These are phyloP conservation scores for Neurospora sp. DNA, from an alignment of 495 filamentous ascomycete species.

Conservation along the genomic window DNA sequence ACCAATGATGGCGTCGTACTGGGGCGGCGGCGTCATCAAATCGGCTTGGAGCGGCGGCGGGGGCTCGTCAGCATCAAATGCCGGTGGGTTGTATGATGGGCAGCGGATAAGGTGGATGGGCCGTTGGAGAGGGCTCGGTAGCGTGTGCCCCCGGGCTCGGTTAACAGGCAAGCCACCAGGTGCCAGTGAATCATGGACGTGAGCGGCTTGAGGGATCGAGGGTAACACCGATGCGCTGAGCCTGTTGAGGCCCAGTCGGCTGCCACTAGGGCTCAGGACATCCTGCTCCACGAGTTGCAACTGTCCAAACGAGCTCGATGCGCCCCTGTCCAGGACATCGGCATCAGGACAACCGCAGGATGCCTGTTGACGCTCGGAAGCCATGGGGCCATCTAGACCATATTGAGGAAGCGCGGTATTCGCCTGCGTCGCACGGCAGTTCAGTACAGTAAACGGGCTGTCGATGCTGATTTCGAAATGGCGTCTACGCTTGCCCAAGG, in stretches of 20 bases:
- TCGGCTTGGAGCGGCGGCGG: conserved; percentile 43
- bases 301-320: conserved; percentile 20
- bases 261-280: conserved; percentile 1
- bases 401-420: conserved; percentile 88
- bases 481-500: conserved; percentile 63
- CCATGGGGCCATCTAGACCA: conserved; percentile 43
- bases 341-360: conserved; percentile 76
- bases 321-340: conserved; percentile 31
- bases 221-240: conserved; percentile 11
- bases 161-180: background rate
- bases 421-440: conserved; percentile 83
- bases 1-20: conserved; percentile 78
- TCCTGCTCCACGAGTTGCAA: conserved; percentile 19
- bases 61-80: conserved; percentile 82
- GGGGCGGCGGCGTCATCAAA: conserved; percentile 75
- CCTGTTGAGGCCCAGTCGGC: conserved; percentile 13
- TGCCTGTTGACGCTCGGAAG: conserved; percentile 34
- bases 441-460: conserved; percentile 91
- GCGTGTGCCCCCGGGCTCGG: conserved; percentile 1
- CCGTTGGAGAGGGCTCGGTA: conserved; percentile 25
- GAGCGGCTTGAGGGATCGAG: conserved; percentile 18
- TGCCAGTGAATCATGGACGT: conserved; percentile 11
- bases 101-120: conserved; percentile 86
- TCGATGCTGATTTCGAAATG: conserved; percentile 99
- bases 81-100: conserved; percentile 82